Conservation (phyloP, 352 stramenopile genomes). For the Blastocystis sp. region DNA sequence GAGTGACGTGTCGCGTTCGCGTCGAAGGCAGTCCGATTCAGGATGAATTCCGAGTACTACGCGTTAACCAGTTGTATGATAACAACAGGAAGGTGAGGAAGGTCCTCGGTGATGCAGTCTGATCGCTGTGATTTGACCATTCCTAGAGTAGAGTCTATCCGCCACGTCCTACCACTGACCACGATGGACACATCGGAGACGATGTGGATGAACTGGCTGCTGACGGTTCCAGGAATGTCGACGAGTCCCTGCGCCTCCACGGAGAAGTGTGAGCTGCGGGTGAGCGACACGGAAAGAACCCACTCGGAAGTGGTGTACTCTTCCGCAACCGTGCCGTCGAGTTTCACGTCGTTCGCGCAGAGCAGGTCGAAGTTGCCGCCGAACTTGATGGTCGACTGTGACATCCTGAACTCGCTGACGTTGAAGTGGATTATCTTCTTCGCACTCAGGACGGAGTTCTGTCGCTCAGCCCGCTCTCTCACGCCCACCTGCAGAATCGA, state of each 20-base stretch:
- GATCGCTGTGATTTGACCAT: constrained; percentile 5
- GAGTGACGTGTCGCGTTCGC: background rate
- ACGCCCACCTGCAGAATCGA: background rate
- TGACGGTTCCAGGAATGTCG: background rate
- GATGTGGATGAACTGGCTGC: background rate
- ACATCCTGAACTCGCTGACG: background rate
- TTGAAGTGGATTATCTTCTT: background rate
- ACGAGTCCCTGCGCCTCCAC: background rate
- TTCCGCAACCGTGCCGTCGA: constrained; percentile 4
- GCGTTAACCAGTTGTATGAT: background rate
- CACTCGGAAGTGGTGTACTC: constrained; percentile 25
- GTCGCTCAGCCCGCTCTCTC: background rate
- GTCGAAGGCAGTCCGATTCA: background rate
- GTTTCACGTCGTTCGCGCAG: background rate
- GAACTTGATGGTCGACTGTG: constrained; percentile 15
- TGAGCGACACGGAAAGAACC: background rate
- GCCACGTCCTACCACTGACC: too few species aligned
- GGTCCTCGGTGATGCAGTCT: background rate
- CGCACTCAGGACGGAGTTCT: constrained; percentile 14
- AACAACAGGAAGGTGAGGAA: background rate
- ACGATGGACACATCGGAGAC: background rate
- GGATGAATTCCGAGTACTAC: background rate
- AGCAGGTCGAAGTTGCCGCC: background rate
- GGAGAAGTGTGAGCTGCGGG: background rate
- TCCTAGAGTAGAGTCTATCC: too few species aligned